Base-by-base conservation (phyloP, 805 yeast species). In the Maudiozyma barnettii region DNA sequence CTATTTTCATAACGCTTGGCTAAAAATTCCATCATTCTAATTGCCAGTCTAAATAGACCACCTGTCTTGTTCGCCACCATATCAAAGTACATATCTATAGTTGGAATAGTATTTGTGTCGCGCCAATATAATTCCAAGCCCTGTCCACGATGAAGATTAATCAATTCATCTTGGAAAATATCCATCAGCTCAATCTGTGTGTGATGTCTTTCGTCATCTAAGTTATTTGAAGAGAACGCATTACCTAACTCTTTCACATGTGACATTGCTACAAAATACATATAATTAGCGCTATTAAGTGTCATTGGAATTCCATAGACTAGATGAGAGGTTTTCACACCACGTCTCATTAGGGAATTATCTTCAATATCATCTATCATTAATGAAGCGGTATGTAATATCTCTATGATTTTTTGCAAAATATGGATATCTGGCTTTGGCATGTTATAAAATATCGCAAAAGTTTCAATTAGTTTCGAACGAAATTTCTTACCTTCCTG, bases 41-140 rank as follows among this genome's bases (percentile, higher is more conserved):
- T 78, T 0, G 91, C 80, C 33, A 90, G 68, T 52, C 96, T 71
- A 59, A 88, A 84, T 33, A 90, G 69, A 0, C 97, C 97, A 1
- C 95, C 96, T 0, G 97, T 90, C 55, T 84, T 90, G 59, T 87
- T 81, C 74, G 77, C 76, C 8, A 84, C 95, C 96, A 91, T 90
- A 36, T 72, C 73, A 31, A 81, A 61, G 58, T 90, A 90, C 57
- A 85, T 79, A 1, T 64, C 61, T 50, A 80, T 83, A 4, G 70
- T 68, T 0, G 93, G 93, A 42, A 82, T 72, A 14, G 54, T 48
- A 14, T 33, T 43, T 16, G 43, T 43, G 48, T 88, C 95, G 51
- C 97, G 71, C 96, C 97, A 90, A 63, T 81, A 83, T 19, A 90
- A 73, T 56, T 90, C 98, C 50, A 84, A 65, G 0, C 95, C 95